Evolutionary conservation across 2,329 filamentous ascomycete genomes (phyloP), one percentile per base, ranked within the genome.

Genomic region (Curvularia spicifera): DNA sequence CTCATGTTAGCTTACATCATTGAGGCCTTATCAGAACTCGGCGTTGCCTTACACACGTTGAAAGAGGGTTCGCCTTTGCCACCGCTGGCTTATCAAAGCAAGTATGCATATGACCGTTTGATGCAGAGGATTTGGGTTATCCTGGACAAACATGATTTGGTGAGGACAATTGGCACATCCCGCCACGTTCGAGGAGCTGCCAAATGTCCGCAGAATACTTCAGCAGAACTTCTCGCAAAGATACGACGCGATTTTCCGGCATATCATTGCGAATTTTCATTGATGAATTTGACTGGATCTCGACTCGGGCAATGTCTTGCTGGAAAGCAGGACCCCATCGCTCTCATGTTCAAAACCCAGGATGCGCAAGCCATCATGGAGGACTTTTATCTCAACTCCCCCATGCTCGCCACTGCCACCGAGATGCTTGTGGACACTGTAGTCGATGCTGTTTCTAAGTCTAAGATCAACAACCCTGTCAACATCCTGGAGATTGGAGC

Each of bases 361-460:
- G 24, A 26, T 2, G 47, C 61, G 20, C 37, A 37, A 29, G 37
- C 53, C 8, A 53, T 65, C 26, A 47, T 67, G 45, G 65, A 59
- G 33, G 56, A 61, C 10, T 60, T 51, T 26, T 67, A 67, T 35
- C 28, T 18, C 42, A 56, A 56, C 26, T 58, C 60, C 3, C 63
- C 63, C 7, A 67, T 67, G 60, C 22, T 65, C 9, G 49, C 58
- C 4, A 59, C 65, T 2, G 24, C 53, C 4, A 64, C 62, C 1
- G 51, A 55, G 12, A 45, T 60, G 48, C 57, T 67, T 9, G 57
- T 57, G 37, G 42, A 46, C 12, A 47, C 51, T 33, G 20, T 62
- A 4, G 20, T 47, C 12, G 24, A 44, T 26, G n/a, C 24, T 24
- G 33, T 54, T 4, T 42, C 35, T 18, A 29, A 18, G 10, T 46